Base-by-base conservation (phyloP, 2,329 filamentous ascomycete genomes). In the Didymella pomorum region DNA sequence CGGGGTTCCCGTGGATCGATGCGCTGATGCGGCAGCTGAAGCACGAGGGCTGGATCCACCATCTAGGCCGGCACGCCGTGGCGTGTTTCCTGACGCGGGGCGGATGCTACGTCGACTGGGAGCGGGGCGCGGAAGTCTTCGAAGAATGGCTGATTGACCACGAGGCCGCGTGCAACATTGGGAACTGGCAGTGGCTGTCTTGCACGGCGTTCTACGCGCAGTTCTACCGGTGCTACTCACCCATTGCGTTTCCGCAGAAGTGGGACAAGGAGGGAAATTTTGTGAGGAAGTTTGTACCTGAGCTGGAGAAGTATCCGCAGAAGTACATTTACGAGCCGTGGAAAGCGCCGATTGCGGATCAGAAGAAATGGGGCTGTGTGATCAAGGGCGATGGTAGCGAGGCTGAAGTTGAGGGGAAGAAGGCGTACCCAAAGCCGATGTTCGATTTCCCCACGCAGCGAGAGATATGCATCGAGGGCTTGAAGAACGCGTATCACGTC, bases 321-420 rank as follows among this genome's bases (percentile, higher is more conserved):
- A 92, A 89, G 74, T 91, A 85, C 68, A 91, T 93, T 29, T 93
- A 92, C 65, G 90, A 93, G 79, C 90, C 90, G 6, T 91, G 89
- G 87, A 92, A 89, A 70, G 89, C 89, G 41, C 87, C 87, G 2
- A 81, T 88, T 37, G 77, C 76, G 20, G 89, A 92, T 56, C 87
- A 91, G 78, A 89, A 86, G 72, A 86, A 83, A 68, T 90, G 89
- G 56, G 85, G 87, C 0, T 88, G 90, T 50, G 71, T 84, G 18
- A 78, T 91, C 52, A 83, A 80, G 44, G 86, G 85, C 0, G 65
- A 77, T 62, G 46, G 69, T 9, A 57, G 49, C 1, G 60, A 58
- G 35, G 76, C 77, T 20, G 66, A 73, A 31, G 77, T 81, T 3
- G 77, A 81, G 23, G 81, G 80, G 0, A 77, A 82, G 20, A 74